Conservation (phyloP, 352 stramenopile genomes). For the Phytophthora lateralis region DNA sequence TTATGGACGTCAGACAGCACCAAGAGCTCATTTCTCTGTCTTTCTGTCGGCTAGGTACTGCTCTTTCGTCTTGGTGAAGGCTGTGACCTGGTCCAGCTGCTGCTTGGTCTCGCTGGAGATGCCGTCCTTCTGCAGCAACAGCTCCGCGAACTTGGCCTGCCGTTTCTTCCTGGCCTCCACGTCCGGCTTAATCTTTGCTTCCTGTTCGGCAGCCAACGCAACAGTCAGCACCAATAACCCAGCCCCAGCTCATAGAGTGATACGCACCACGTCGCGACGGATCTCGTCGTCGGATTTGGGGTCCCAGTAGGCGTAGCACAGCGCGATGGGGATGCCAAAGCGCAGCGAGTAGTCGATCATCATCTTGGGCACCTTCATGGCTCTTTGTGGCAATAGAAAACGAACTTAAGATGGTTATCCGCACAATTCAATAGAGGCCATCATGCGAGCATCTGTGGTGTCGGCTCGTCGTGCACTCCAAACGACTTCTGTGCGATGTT, state of each 20-base stretch:
- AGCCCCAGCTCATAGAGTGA: not conserved
- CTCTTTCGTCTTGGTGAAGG: constrained; percentile 59
- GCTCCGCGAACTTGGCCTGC: constrained; percentile 76
- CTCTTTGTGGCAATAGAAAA: constrained; percentile 1
- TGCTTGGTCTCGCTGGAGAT: constrained; percentile 70
- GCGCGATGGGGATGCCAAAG: constrained; percentile 72
- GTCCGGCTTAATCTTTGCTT: constrained; percentile 73
- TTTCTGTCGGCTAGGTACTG: constrained; percentile 33
- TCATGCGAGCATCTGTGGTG: constrained; percentile 20
- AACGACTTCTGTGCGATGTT: constrained; percentile 6
- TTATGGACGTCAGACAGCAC: not conserved
- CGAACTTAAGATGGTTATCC: constrained; percentile 15
- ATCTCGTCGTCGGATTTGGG: constrained; percentile 79
- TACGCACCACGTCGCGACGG: constrained; percentile 74
- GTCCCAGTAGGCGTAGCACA: constrained; percentile 75
- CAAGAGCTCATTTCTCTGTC: constrained; percentile 26
- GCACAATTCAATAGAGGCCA: constrained; percentile 9
- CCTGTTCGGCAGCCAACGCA: constrained; percentile 39
- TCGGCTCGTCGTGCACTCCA: constrained; percentile 11
- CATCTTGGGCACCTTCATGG: constrained; percentile 89
- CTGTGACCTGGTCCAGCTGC: constrained; percentile 81
- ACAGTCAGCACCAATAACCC: not conserved
- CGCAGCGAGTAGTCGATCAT: constrained; percentile 76
- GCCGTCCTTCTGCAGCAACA: constrained; percentile 59
- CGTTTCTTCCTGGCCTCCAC: constrained; percentile 61